Evolutionary conservation across 805 yeast genomes (phyloP).

Genomic region (Saccharomycopsis sp.): DNA sequence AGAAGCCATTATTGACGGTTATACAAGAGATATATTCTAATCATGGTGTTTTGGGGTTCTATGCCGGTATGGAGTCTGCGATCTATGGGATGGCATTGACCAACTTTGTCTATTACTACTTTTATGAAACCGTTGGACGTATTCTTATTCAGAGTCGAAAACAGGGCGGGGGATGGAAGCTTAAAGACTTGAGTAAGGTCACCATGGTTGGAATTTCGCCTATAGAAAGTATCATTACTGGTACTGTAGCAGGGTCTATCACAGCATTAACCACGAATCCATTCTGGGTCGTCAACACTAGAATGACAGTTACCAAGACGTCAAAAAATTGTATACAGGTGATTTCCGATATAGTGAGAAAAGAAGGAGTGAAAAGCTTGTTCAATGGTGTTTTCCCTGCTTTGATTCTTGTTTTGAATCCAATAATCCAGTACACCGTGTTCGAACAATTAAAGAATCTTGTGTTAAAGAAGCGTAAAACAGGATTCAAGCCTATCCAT

Average conservation of each 20-base stretch:
- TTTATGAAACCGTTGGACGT: slow-evolving; percentile 67
- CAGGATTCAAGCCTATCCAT: slow-evolving; percentile 52
- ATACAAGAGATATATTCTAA: slow-evolving; percentile 42
- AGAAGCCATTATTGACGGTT: slow-evolving; percentile 23
- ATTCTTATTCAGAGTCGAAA: slow-evolving; percentile 30
- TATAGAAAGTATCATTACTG: slow-evolving; percentile 63
- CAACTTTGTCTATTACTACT: slow-evolving; percentile 85
- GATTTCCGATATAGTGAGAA: slow-evolving; percentile 53
- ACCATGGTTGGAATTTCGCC: slow-evolving; percentile 42
- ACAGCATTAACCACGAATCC: slow-evolving; percentile 83
- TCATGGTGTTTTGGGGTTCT: slow-evolving; percentile 64
- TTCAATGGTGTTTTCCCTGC: slow-evolving; percentile 90
- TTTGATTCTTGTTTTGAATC: slow-evolving; percentile 75
- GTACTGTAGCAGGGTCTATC: slow-evolving; percentile 82
- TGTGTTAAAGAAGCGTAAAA: slow-evolving; percentile 46
- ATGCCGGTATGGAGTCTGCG: slow-evolving; percentile 85
- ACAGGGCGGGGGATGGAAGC: slow-evolving; percentile 27
- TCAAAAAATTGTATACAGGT: slow-evolving; percentile 44
- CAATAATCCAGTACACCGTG: slow-evolving; percentile 86
- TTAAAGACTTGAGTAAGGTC: slow-evolving; percentile 10
- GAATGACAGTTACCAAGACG: slow-evolving; percentile 57
- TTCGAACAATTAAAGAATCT: slow-evolving; percentile 78
- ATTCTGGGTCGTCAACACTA: slow-evolving; percentile 90
- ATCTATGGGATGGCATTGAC: slow-evolving; percentile 79
- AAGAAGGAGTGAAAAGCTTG: slow-evolving; percentile 65